A percentile compares a stretch with the other conserved stretches of the same genome.
Evolutionary conservation across 768 basidiomycete species (phyloP).

Genomic region (Trametes cinnabarina): DNA sequence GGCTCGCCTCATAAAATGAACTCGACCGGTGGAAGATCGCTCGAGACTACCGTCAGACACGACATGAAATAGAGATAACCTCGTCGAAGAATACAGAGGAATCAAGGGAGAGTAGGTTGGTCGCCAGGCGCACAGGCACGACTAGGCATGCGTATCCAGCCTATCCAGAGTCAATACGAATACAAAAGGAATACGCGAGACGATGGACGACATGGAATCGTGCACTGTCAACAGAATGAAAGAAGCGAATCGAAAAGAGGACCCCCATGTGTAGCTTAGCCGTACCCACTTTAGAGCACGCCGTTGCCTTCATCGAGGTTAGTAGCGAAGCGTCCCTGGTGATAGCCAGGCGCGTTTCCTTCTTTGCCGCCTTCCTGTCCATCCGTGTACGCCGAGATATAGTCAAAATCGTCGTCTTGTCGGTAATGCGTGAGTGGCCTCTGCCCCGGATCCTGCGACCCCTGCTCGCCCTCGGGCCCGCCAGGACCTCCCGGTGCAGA

Average conservation of each 20-base stretch:
- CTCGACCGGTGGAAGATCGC: not conserved
- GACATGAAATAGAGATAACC: no score
- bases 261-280: no score
- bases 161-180: no score
- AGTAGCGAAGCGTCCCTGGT: constrained; percentile 45
- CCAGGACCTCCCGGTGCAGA: not conserved
- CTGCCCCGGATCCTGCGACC: constrained; percentile 1
- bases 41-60: not conserved
- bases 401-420: constrained; percentile 52
- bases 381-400: constrained; percentile 52
- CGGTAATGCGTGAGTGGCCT: constrained; percentile 15
- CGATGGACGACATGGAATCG: no score
- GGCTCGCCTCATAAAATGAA: not conserved
- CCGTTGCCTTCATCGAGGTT: constrained; percentile 38
- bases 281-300: not conserved
- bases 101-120: no score
- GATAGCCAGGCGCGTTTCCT: constrained; percentile 35
- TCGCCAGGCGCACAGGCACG: no score
- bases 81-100: not conserved
- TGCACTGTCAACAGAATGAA: not conserved
- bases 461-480: constrained; percentile 14
- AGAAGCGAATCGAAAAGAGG: not conserved
- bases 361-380: not conserved
- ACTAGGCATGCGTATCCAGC: no score
- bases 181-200: no score